Evolutionary conservation across 805 yeast species (phyloP), one percentile per base, ranked within the genome.

Genomic region (Candida adriatica): DNA sequence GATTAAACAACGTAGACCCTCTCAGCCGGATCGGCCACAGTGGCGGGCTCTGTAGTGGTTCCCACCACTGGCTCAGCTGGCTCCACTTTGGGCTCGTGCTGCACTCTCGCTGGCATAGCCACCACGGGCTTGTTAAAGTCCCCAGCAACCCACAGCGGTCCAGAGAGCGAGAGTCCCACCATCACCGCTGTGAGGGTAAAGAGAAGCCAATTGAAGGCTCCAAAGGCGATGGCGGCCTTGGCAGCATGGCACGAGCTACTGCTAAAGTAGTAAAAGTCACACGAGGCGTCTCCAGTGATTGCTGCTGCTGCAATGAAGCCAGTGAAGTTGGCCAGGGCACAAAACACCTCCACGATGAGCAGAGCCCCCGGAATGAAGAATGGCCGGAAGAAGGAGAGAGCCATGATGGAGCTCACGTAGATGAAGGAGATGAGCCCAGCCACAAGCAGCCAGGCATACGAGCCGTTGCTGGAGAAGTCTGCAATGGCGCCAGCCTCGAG

Each of bases 161-260:
- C n/a, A n/a, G n/a, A n/a, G n/a, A n/a, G n/a, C n/a, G n/a, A n/a
- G n/a, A n/a, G n/a, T n/a, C n/a, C n/a, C n/a, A n/a, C n/a, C n/a
- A n/a, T n/a, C n/a, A n/a, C n/a, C n/a, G n/a, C n/a, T n/a, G n/a
- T n/a, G n/a, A 32, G 13, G 4, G 38, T 9, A 26, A 43, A 46
- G 8, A 44, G 30, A 4, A 30, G 19, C 34, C 42, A 46, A 21
- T 35, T 37, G 27, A 46, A 38, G 3, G 42, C 29, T 14, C 39
- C 43, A 29, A 46, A 42, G 5, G 47, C 50, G 26, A 46, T 42
- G 4, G 32, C 45, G 4, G 48, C 50, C 27, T 44, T 43, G 4
- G 42, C 24, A 7, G 43, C 16, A 13, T 35, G 28, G 24, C 50
- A 45, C 6, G 34, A 31, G 15, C 16, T 33, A 4, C 29, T 27